These are phyloP conservation scores for Penicillium fimorum DNA, from an alignment of 495 filamentous ascomycete species.

Conservation along the genomic window DNA sequence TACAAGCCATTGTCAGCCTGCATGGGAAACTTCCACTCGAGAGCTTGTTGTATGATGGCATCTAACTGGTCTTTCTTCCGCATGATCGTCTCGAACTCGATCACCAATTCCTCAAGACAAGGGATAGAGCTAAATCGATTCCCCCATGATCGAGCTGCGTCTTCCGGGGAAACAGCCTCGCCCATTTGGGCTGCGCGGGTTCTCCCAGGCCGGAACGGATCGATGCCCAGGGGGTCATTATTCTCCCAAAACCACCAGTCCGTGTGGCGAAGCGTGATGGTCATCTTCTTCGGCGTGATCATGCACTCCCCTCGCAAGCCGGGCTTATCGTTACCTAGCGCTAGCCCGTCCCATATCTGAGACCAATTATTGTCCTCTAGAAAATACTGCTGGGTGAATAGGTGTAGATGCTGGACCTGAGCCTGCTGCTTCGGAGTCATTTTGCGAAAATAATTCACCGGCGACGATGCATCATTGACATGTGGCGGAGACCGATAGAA, in stretches of 20 bases:
- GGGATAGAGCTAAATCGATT: conserved; percentile 3
- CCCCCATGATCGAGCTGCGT: not conserved
- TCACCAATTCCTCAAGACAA: conserved; percentile 14
- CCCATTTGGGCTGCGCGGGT: conserved; percentile 12
- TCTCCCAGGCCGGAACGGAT: conserved; percentile 14
- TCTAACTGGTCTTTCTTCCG: conserved; percentile 19
- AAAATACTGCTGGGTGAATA: conserved; percentile 18
- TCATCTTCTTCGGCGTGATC: conserved; percentile 15
- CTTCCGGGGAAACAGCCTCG: not conserved
- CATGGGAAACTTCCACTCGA: conserved; percentile 15
- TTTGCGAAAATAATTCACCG: conserved; percentile 11
- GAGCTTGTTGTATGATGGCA: conserved; percentile 9
- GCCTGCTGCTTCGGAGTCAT: conserved; percentile 16
- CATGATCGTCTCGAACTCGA: conserved; percentile 19
- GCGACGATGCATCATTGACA: conserved; percentile 14
- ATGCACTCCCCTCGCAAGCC: conserved; percentile 5
- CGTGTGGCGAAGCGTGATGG: conserved; percentile 17
- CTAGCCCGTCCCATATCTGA: not conserved
- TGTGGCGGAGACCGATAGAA: conserved; percentile 18
- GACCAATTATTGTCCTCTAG: conserved; percentile 12
- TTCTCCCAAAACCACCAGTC: conserved; percentile 20
- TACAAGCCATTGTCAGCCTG: conserved; percentile 1
- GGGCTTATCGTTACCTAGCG: conserved; percentile 1
- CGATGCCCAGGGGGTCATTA: conserved; percentile 16
- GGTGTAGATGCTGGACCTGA: conserved; percentile 13